Percentiles rank a stretch among this genome's conserved stretches.
Conservation (phyloP, 805 yeast species). For the Schizosaccharomyces osmophilus region DNA sequence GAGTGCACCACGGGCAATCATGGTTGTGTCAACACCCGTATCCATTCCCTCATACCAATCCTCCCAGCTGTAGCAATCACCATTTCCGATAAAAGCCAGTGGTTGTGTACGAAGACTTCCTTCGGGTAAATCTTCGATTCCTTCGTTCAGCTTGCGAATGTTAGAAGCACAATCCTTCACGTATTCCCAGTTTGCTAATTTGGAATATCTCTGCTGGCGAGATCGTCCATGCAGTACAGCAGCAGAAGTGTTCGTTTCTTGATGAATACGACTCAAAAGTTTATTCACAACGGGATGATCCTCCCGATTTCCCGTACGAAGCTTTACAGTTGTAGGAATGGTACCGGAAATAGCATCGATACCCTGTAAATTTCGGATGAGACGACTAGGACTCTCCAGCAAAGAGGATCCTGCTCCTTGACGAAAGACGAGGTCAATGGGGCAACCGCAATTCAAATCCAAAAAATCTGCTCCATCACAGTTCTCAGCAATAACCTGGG, state of each 20-base stretch:
- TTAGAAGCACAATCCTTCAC: conserved; percentile 41
- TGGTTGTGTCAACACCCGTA: conserved; percentile 66
- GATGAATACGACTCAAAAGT: conserved; percentile 43
- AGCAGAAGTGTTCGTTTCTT: conserved; percentile 56
- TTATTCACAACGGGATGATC: conserved; percentile 67
- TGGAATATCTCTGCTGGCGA: conserved; percentile 82
- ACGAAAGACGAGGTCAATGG: conserved; percentile 78
- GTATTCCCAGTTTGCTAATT: conserved; percentile 82
- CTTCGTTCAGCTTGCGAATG: conserved; percentile 22
- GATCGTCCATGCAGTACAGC: conserved; percentile 91
- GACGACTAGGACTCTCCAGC: conserved; percentile 64
- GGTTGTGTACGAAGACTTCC: conserved; percentile 21
- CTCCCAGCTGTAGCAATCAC: conserved; percentile 66
- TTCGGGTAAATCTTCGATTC: conserved; percentile 15
- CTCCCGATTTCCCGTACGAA: conserved; percentile 78
- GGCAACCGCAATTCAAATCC: conserved; percentile 90
- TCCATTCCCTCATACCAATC: conserved; percentile 63
- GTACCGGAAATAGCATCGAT: conserved; percentile 82
- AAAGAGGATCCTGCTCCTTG: conserved; percentile 92
- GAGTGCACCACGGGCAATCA: conserved; percentile 94
- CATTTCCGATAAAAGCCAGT: conserved; percentile 78
- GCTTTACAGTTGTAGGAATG: conserved; percentile 71
- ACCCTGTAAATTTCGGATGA: conserved; percentile 54
- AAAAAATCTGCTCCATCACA: conserved; percentile 20
- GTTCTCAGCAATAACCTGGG: conserved; percentile 38